Conservation (phyloP, 2,329 filamentous ascomycete genomes). For the Neopestalotiopsis sp. region DNA sequence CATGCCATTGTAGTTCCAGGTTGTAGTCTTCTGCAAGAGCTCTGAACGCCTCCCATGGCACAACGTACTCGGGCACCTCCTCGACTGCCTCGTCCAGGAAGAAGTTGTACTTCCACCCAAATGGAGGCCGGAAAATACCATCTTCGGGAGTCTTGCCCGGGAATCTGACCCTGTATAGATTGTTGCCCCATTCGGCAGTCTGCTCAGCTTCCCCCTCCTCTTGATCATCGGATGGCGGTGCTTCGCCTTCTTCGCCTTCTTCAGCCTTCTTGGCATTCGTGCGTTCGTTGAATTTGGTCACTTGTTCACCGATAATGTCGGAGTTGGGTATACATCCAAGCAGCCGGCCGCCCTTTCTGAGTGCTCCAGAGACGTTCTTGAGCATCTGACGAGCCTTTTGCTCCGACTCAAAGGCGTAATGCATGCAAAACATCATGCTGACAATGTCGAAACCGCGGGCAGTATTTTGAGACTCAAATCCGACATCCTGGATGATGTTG, state of each 20-base stretch:
- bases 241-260: slow-evolving; percentile 31
- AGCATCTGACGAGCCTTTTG: slow-evolving; percentile 91
- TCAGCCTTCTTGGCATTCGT: slow-evolving; percentile 43
- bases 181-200: slow-evolving; percentile 87
- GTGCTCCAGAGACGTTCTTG: slow-evolving; percentile 83
- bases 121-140: slow-evolving; percentile 91
- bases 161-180: slow-evolving; percentile 89
- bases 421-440: slow-evolving; percentile 99
- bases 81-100: slow-evolving; percentile 96
- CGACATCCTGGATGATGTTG: slow-evolving; percentile 81
- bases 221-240: slow-evolving; percentile 35
- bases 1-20: slow-evolving; percentile 92
- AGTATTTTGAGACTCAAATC: slow-evolving; percentile 80
- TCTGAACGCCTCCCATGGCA: slow-evolving; percentile 97
- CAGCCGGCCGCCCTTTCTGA: slow-evolving; percentile 94
- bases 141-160: slow-evolving; percentile 81
- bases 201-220: slow-evolving; percentile 67
- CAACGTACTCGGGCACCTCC: slow-evolving; percentile 95
- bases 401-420: slow-evolving; percentile 96
- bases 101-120: slow-evolving; percentile 98
- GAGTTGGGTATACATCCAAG: slow-evolving; percentile 98
- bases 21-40: slow-evolving; percentile 96
- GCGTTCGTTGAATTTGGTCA: slow-evolving; percentile 76
- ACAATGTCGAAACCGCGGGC: slow-evolving; percentile 92
- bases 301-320: slow-evolving; percentile 80